These are phyloP conservation scores for Daedaleopsis nitida DNA, from an alignment of 768 basidiomycete species.

Conservation along the genomic window DNA sequence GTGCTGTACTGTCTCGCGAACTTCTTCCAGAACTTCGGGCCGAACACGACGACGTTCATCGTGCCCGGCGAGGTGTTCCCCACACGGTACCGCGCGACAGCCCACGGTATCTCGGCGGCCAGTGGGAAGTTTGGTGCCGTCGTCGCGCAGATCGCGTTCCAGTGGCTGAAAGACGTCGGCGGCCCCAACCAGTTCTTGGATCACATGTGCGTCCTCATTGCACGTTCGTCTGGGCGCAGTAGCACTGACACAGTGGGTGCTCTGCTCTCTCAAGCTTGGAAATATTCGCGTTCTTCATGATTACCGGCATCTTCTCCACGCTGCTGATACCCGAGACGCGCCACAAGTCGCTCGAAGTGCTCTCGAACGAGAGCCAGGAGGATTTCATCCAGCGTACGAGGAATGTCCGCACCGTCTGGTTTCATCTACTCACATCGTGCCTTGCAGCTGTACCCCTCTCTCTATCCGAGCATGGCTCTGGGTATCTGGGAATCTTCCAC, in stretches of 20 bases:
- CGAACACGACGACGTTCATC: conserved; percentile 47
- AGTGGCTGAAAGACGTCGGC: conserved; percentile 38
- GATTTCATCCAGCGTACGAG: conserved; percentile 30
- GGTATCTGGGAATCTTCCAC: conserved; percentile 6
- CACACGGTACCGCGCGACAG: conserved; percentile 45
- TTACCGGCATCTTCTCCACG: conserved; percentile 44
- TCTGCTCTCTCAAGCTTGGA: conserved; percentile 32
- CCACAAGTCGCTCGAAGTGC: conserved; percentile 35
- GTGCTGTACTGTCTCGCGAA: conserved; percentile 42
- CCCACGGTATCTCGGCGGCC: conserved; percentile 48
- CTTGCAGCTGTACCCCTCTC: conserved; percentile 1
- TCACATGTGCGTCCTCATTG: conserved; percentile 33
- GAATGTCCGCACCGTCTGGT: background rate
- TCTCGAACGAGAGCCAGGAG: conserved; percentile 40
- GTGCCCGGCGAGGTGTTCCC: conserved; percentile 48
- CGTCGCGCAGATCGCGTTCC: conserved; percentile 40
- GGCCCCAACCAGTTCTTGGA: conserved; percentile 33
- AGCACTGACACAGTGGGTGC: background rate
- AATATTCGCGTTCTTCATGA: conserved; percentile 50
- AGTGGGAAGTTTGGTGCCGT: conserved; percentile 48
- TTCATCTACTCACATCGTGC: too few species aligned
- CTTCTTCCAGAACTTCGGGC: conserved; percentile 49
- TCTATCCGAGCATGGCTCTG: background rate
- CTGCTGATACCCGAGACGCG: conserved; percentile 47
- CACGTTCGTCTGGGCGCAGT: background rate